phyloP scores from a whole-genome alignment of 2,329 filamentous ascomycete species.

The Aspergillus ochraceoroseus region DNA sequence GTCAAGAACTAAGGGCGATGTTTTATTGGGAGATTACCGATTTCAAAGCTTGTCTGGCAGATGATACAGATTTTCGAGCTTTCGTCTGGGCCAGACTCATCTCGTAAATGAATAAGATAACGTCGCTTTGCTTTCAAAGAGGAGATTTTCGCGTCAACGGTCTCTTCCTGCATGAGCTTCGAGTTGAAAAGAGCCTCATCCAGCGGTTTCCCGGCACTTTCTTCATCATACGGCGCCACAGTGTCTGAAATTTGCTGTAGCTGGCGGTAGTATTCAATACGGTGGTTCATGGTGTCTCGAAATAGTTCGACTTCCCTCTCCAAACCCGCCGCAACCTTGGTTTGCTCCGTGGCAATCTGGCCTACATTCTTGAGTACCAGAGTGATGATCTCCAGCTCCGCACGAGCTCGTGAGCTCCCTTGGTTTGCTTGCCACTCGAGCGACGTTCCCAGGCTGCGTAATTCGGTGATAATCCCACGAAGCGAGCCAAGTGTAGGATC shows the following conservation, averaged over 20 bases:
- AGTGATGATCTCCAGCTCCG: slow-evolving; percentile 63
- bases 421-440: slow-evolving; percentile 55
- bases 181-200: slow-evolving; percentile 47
- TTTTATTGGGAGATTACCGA: slow-evolving; percentile 57
- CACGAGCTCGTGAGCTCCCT: slow-evolving; percentile 52
- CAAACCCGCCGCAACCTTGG: slow-evolving; percentile 48
- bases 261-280: slow-evolving; percentile 85
- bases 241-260: slow-evolving; percentile 87
- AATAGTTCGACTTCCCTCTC: slow-evolving; percentile 69
- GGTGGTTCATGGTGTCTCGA: slow-evolving; percentile 72
- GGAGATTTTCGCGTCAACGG: slow-evolving; percentile 55
- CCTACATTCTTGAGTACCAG: slow-evolving; percentile 59
- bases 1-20: background rate
- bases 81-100: slow-evolving; percentile 59
- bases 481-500: slow-evolving; percentile 57
- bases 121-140: slow-evolving; percentile 66
- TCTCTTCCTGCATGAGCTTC: slow-evolving; percentile 47
- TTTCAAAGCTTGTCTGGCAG: slow-evolving; percentile 69
- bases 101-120: slow-evolving; percentile 61
- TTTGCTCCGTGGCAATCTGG: slow-evolving; percentile 49
- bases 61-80: slow-evolving; percentile 72
- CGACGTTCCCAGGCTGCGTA: slow-evolving; percentile 59
- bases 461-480: slow-evolving; percentile 63
- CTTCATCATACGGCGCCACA: slow-evolving; percentile 67
- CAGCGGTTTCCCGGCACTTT: slow-evolving; percentile 52